Evolutionary conservation across 176 grass and related monocot species (phyloP).

Genomic region (Oryza australiensis): DNA sequence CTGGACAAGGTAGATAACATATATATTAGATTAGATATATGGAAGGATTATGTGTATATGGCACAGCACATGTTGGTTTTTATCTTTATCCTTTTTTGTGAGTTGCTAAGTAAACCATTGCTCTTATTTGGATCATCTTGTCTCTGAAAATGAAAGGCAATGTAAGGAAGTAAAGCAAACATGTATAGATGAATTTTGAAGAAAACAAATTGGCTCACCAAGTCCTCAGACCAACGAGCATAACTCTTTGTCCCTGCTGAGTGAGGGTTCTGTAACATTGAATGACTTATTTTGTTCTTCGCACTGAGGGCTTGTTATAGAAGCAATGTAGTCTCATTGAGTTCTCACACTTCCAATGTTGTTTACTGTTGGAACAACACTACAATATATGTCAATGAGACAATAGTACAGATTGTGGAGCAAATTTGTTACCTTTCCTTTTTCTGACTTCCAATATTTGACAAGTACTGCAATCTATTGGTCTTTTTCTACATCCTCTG

Average conservation of each 20-base stretch:
- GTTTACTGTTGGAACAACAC: too few relatives aligned
- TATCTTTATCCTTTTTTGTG: neutral
- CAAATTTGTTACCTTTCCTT: constrained; percentile 16
- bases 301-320: neutral
- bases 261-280: constrained; percentile 18
- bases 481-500: neutral
- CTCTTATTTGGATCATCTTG: neutral
- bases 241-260: constrained; percentile 31
- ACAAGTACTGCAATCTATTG: constrained; percentile 18
- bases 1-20: neutral
- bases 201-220: constrained; percentile 1
- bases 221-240: constrained; percentile 22
- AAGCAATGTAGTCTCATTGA: neutral
- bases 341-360: neutral
- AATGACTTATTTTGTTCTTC: constrained; percentile 13
- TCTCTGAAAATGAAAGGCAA: neutral
- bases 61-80: neutral
- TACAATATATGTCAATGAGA: neutral
- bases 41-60: neutral
- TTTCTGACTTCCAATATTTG: constrained; percentile 6
- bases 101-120: neutral
- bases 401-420: neutral
- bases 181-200: neutral
- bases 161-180: neutral
- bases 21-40: neutral